A percentile compares a stretch with the other conserved stretches of the same genome.
Conservation (phyloP, 2,329 filamentous ascomycete genomes). For the Colletotrichum trifolii region DNA sequence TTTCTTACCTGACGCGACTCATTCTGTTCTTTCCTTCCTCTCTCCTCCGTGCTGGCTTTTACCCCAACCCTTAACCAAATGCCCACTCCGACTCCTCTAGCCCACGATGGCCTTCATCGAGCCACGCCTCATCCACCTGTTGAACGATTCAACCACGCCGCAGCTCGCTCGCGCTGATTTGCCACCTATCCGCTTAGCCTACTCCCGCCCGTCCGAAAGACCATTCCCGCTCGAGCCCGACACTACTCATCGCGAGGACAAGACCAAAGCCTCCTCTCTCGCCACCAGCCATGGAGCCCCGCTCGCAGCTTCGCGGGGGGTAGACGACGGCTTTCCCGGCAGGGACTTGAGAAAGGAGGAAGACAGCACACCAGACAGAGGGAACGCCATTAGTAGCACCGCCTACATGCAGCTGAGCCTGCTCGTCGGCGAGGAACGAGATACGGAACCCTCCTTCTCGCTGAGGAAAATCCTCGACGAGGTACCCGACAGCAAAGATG, state of each 20-base stretch:
- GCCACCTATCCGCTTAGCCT: slow-evolving; percentile 60
- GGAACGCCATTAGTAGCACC: slow-evolving; percentile 7
- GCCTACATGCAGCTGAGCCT: slow-evolving; percentile 49
- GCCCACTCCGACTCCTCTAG: slow-evolving; percentile 42
- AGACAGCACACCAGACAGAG: slow-evolving; percentile 19
- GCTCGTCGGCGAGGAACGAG: slow-evolving; percentile 51
- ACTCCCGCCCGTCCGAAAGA: slow-evolving; percentile 56
- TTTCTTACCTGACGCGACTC: too few relatives aligned
- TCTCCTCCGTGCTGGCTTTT: neutral
- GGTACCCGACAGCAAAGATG: slow-evolving; percentile 54
- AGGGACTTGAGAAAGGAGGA: slow-evolving; percentile 32
- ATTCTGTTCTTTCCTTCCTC: slow-evolving; percentile 14
- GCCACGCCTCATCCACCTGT: slow-evolving; percentile 73
- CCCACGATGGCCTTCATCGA: slow-evolving; percentile 73
- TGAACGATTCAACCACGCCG: slow-evolving; percentile 67
- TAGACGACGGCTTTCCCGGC: slow-evolving; percentile 29
- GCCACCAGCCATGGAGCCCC: slow-evolving; percentile 37
- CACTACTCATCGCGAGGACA: slow-evolving; percentile 54
- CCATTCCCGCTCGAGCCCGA: slow-evolving; percentile 65
- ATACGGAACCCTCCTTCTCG: slow-evolving; percentile 52
- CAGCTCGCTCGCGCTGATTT: slow-evolving; percentile 62
- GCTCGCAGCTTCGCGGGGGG: slow-evolving; percentile 13
- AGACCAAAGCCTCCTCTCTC: slow-evolving; percentile 36
- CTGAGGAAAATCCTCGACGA: slow-evolving; percentile 61
- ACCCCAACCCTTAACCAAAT: slow-evolving; percentile 47